Evolutionary conservation across 192 early-diverging fungal genomes (phyloP).

Genomic region (Rhizoclosmatium sp.): DNA sequence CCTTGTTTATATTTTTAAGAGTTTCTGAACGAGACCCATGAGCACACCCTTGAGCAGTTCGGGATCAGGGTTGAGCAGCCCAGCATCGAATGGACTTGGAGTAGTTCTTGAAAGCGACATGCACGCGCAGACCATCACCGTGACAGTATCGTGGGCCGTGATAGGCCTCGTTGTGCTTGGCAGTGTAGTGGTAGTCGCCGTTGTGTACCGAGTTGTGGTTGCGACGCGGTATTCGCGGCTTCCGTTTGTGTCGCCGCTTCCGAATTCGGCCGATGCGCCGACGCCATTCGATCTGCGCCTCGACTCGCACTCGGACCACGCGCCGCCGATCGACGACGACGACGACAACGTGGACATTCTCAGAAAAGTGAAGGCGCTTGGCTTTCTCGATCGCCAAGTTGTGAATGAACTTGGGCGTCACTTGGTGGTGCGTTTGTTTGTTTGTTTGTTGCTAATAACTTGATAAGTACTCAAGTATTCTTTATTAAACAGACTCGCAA

Average conservation of each 20-base stretch:
- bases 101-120: not conserved
- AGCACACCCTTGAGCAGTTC: too few species aligned
- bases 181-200: not conserved
- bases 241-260: conserved; percentile 5
- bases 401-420: conserved; percentile 95
- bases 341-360: conserved; percentile 11
- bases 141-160: not conserved
- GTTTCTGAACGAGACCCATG: too few species aligned
- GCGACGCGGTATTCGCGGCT: not conserved
- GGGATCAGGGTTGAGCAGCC: too few species aligned
- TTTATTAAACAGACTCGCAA: conserved; percentile 44
- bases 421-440: conserved; percentile 60
- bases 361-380: conserved; percentile 77
- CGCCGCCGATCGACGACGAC: conserved; percentile 73
- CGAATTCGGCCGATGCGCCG: conserved; percentile 15
- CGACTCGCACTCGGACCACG: conserved; percentile 65
- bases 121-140: not conserved
- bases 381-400: conserved; percentile 94
- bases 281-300: conserved; percentile 79
- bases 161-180: not conserved
- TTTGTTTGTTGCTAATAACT: too few species aligned
- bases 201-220: conserved; percentile 4
- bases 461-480: too few species aligned
- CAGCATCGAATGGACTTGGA: too few species aligned
- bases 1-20: too few species aligned